Conservation (phyloP, 176 grass and related monocot species). For the Bromus sterilis region DNA sequence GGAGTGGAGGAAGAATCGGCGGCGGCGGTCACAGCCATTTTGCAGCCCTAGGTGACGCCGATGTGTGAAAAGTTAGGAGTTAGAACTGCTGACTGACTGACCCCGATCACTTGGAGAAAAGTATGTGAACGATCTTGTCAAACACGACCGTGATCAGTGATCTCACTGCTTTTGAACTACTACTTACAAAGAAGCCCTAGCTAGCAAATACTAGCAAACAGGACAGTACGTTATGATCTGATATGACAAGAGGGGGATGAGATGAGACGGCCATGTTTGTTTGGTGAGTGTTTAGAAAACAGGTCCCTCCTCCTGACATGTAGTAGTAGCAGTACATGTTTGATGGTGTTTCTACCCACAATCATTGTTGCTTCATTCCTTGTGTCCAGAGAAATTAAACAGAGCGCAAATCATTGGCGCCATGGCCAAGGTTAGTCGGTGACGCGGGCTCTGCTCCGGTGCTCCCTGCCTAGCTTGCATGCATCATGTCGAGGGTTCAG, state of each 20-base stretch:
- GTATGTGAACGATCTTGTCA: neutral
- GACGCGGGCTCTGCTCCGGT: neutral
- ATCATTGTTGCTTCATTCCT: neutral
- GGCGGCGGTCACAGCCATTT: neutral
- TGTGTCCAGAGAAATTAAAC: neutral
- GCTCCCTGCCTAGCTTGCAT: neutral
- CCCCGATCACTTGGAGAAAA: neutral
- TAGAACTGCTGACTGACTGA: neutral
- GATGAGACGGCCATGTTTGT: neutral
- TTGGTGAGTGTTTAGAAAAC: neutral
- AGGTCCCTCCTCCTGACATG: neutral
- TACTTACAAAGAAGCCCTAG: slow-evolving; percentile 9
- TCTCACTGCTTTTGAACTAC: neutral
- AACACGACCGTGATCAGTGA: neutral
- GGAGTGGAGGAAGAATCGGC: too few species aligned
- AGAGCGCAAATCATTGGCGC: neutral
- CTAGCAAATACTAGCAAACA: neutral
- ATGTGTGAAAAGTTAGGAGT: neutral
- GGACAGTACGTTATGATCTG: neutral
- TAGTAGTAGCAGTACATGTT: neutral
- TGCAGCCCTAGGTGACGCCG: neutral
- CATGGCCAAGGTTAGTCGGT: neutral
- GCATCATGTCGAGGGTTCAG: neutral
- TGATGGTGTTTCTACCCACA: neutral
- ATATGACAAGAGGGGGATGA: neutral